These are phyloP conservation scores for Perilla frutescens DNA, from an alignment of 257 asterid species.

Conservation along the genomic window DNA sequence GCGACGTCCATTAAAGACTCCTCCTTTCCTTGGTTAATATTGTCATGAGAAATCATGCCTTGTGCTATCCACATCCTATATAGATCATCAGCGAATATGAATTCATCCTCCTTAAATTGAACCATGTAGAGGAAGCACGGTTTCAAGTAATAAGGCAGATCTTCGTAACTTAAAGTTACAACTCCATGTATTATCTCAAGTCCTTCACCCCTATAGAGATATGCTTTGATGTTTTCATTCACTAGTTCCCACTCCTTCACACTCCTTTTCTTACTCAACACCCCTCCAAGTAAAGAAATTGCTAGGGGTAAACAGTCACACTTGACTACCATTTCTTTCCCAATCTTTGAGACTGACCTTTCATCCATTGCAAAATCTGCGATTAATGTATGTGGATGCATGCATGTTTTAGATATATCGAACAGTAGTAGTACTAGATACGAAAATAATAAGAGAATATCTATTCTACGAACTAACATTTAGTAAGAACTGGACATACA, in stretches of 20 bases:
- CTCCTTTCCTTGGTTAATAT: neutral
- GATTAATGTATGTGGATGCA: too few species aligned
- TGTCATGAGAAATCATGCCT: conserved; percentile 11
- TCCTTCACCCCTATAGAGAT: neutral
- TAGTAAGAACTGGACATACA: neutral
- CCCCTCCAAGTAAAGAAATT: neutral
- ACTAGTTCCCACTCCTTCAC: conserved; percentile 8
- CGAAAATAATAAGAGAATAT: neutral
- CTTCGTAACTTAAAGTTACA: neutral
- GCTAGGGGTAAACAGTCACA: conserved; percentile 14
- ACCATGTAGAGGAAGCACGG: conserved; percentile 6
- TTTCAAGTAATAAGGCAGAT: conserved; percentile 25
- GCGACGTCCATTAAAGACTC: neutral
- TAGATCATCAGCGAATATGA: neutral
- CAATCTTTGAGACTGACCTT: neutral
- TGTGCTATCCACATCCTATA: conserved; percentile 1
- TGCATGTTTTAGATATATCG: neutral
- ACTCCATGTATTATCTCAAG: neutral
- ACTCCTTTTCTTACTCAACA: neutral
- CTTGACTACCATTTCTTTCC: conserved; percentile 26
- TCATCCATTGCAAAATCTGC: neutral
- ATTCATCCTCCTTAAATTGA: neutral
- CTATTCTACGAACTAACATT: neutral
- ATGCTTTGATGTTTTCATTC: conserved; percentile 3
- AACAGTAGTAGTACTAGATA: too few species aligned